Evolutionary conservation across 176 grass and related monocot genomes (phyloP), one percentile per base, ranked within the genome.

Genomic region (bread wheat (Triticum aestivum)): DNA sequence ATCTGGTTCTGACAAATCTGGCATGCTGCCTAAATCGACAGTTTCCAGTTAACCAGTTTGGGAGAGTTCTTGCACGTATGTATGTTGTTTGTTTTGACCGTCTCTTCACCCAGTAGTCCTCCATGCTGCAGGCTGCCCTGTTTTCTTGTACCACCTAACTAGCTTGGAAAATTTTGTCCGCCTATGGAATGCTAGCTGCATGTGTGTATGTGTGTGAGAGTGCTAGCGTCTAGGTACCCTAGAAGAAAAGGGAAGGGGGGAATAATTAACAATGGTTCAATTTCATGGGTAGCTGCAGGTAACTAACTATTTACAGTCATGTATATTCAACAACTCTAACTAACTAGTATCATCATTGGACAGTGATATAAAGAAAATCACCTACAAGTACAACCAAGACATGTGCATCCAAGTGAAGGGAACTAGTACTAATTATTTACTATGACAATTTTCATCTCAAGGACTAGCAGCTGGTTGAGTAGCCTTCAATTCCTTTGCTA

Each of bases 131-230:
- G 33, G 33, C 81, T 80, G 35, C 85, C 72, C 24, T 84, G 61
- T 87, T 90, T 93, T 87, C 82, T 74, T 90, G 52, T 45, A 61
- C 65, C 88, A 82, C 88, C 88, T 74, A 90, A 89, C 86, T 83
- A 44, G 29, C 65, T 17, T 89, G 73, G 79, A 88, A 92, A 84
- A 61, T 30, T 27, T 32, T 63, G 84, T 84, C 83, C 74, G 26
- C 29, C 89, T 82, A 82, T 81, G 76, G 69, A 80, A 84, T 80
- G 45, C 85, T 70, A 71, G 45, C 85, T 70, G 65, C 9, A 51
- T n/a, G 9, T 44, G 35, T 90, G 15, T 75, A 6, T 66, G 32
- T 41, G 38, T 66, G 14, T 71, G 42, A 64, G 18, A 9, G 17
- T 69, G 8, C 38, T 86, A 74, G n/a, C 13, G 29, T 75, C 72